These are phyloP conservation scores for Phyllosticta citrichinensis DNA, from an alignment of 2,329 filamentous ascomycete species.

Conservation along the genomic window DNA sequence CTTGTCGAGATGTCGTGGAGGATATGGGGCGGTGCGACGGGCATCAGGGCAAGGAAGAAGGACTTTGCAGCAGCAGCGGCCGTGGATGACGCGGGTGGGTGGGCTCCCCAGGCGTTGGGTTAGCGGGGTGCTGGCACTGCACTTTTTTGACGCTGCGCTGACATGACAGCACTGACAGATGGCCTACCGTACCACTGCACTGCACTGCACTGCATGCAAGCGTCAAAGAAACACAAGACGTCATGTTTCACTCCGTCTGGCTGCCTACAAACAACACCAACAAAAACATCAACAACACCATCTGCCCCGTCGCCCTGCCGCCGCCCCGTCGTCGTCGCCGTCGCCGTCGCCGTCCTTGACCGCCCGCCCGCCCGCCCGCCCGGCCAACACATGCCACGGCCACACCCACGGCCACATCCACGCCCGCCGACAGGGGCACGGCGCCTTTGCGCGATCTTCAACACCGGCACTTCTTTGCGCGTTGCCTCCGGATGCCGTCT, in stretches of 20 bases:
- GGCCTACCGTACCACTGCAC: no score
- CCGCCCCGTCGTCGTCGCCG: no score
- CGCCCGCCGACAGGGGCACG: not conserved
- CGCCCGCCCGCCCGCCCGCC: not conserved
- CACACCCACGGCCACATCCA: not conserved
- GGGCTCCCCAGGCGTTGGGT: not conserved
- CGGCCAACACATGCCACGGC: not conserved
- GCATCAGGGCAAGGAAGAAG: slow-evolving; percentile 9
- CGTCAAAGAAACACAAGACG: not conserved
- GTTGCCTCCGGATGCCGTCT: not conserved
- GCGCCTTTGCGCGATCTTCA: not conserved
- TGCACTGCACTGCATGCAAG: not conserved
- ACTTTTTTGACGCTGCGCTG: no score
- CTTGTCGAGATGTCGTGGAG: slow-evolving; percentile 1
- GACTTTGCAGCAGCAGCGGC: slow-evolving; percentile 6
- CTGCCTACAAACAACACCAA: no score
- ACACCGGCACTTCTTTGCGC: not conserved
- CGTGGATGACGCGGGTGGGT: slow-evolving; percentile 9
- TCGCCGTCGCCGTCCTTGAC: not conserved
- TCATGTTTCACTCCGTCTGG: not conserved
- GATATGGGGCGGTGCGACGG: slow-evolving; percentile 6
- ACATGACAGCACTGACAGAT: no score
- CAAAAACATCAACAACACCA: not conserved
- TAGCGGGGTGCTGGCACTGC: not conserved
- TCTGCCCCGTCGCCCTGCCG: not conserved